These are phyloP conservation scores for Prunus armeniaca DNA, from an alignment of 306 rosid genomes.

Conservation along the genomic window DNA sequence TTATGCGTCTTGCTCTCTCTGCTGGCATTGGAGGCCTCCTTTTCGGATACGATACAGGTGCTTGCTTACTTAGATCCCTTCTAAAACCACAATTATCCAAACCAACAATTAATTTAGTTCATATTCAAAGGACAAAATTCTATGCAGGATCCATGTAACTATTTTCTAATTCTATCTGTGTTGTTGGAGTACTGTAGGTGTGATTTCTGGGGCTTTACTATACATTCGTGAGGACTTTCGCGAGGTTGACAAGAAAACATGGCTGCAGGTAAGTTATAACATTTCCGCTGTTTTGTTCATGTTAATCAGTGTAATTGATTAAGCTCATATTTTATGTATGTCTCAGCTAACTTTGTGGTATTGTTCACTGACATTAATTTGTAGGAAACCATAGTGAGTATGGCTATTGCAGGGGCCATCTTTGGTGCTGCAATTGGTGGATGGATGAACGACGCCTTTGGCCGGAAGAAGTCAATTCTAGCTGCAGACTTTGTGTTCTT, in stretches of 20 bases:
- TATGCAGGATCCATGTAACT: not conserved
- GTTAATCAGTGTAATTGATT: not conserved
- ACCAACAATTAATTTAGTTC: not conserved
- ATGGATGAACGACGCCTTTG: constrained; percentile 70
- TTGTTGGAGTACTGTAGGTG: constrained; percentile 37
- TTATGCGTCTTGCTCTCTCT: constrained; percentile 78
- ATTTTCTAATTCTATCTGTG: not conserved
- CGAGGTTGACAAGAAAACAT: constrained; percentile 62
- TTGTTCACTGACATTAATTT: constrained; percentile 1
- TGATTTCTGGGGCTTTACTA: constrained; percentile 85
- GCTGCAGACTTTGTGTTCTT: constrained; percentile 62
- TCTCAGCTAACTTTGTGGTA: not conserved
- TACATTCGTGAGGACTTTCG: constrained; percentile 72
- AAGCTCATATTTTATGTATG: not conserved
- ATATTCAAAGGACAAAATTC: not conserved
- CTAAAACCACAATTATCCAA: not conserved
- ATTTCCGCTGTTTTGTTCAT: not conserved
- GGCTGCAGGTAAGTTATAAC: constrained; percentile 57
- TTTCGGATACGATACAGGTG: constrained; percentile 88
- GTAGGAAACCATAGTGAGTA: constrained; percentile 84
- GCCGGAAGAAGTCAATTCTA: constrained; percentile 59
- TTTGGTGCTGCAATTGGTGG: constrained; percentile 92
- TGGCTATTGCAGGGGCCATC: constrained; percentile 91
- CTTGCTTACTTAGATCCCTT: not conserved
- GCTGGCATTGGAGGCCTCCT: constrained; percentile 89